These are phyloP conservation scores for Crucihimalaya himalaica DNA, from an alignment of 345 rosid genomes.

Conservation along the genomic window DNA sequence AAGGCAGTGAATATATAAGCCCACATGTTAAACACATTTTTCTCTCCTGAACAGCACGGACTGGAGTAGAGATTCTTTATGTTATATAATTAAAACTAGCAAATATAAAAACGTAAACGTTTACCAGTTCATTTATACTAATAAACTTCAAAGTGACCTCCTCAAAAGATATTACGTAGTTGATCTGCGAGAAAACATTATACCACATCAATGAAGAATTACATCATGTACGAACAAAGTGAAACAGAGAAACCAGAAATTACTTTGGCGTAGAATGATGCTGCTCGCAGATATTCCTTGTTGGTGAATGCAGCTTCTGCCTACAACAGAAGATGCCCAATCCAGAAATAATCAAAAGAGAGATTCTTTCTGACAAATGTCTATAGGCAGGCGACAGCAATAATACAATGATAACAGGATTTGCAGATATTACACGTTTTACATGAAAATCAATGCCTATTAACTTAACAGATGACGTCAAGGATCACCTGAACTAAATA, in stretches of 20 bases:
- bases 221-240: conserved; percentile 18
- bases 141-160: conserved; percentile 96
- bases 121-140: conserved; percentile 77
- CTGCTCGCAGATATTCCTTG: conserved; percentile 90
- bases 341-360: conserved; percentile 32
- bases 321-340: conserved; percentile 57
- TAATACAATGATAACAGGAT: not conserved
- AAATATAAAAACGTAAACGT: conserved; percentile 11
- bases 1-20: conserved; percentile 12
- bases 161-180: conserved; percentile 84
- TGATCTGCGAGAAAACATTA: conserved; percentile 62
- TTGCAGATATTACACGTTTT: conserved; percentile 10
- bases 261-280: conserved; percentile 97
- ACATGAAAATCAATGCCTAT: conserved; percentile 16
- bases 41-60: conserved; percentile 11
- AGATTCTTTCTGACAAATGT: conserved; percentile 17
- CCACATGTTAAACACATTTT: conserved; percentile 3
- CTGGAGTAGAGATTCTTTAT: not conserved
- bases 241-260: conserved; percentile 30
- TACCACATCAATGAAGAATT: conserved; percentile 27
- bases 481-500: conserved; percentile 85
- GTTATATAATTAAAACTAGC: conserved; percentile 1
- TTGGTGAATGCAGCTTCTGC: conserved; percentile 86
- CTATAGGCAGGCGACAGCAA: conserved; percentile 11
- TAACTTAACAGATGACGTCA: conserved; percentile 11